Evolutionary conservation across 2,329 filamentous ascomycete species (phyloP), one percentile per base, ranked within the genome.

Genomic region (Exserohilum rostratum): DNA sequence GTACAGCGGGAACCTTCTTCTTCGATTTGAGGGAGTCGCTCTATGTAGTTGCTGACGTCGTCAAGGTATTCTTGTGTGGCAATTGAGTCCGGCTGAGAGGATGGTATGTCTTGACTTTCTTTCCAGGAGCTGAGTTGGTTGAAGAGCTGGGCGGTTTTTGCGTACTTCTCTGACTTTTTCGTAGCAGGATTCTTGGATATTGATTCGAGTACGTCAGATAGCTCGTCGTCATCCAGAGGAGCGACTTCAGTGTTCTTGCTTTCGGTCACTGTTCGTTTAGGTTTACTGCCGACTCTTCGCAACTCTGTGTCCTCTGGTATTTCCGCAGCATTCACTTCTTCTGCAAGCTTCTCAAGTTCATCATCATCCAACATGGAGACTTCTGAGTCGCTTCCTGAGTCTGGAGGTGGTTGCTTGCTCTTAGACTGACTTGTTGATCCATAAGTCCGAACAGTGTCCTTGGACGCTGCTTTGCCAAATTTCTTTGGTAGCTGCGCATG

Each of bases 1-100:
- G 89, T 87, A 67, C 90, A 93, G 39, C 33, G 40, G 6, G 63
- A 61, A 15, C 63, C 61, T 46, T 64, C 59, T 27, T 59, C 54
- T 38, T 60, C 59, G 11, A 64, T 57, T 5, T 53, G 22, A 2
- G 60, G 61, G 6, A 68, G 56, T 6, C 59, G 50, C 18, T 55
- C 46, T 6, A 68, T 50, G 49, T 68, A 65, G 5, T 55, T 53
- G 10, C 61, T 50, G 9, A 70, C 40, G 22, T 62, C 51, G 5
- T 63, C 56, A 2, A 65, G 55, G 2, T 49, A 49, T 37, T 64
- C 52, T 15, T 55, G 57, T 6, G 62, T 58, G 17, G 62, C 59
- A 33, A 55, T 65, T 6, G 64, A 63, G 10, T 57, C 35, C 5
- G 60, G 59, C 11, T 62, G 60, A 2, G 61, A 67, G 3, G 64